Base-by-base conservation (phyloP, 2,329 filamentous ascomycete species). In the Curvularia lunata region DNA sequence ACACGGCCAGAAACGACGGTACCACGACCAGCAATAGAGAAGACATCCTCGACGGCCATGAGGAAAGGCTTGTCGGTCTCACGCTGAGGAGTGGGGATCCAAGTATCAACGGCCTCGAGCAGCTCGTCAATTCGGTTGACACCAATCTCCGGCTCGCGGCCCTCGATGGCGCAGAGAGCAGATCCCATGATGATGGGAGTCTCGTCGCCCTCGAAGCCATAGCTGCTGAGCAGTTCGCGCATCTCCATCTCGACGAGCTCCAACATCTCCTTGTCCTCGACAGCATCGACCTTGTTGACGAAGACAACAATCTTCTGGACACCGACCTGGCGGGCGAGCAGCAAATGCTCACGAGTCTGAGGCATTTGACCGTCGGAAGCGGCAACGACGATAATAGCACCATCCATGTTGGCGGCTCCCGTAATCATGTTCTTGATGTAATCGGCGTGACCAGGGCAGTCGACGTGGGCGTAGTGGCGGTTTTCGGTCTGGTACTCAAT, bases 351-450 rank as follows among this genome's bases (percentile, higher is more conserved):
- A 81, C 95, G 88, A 68, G 95, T 99, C 87, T 99, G 96, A 74
- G 95, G 95, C 95, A 99, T 99, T 84, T 99, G 96, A 78, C 95
- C 95, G 78, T 99, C 95, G 37, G 92, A 97, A 70, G 95, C 95
- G 71, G 96, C 96, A 72, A 99, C 96, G 68, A 99, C 95, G 74
- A 99, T 97, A 78, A 99, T 94, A 74, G 95, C 94, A 74, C 95
- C 95, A 74, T 99, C 95, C 95, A 99, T 99, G 85, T 92, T 96
- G 74, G 96, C 94, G 64, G 95, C 93, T 88, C 95, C 95, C 69
- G 95, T 99, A 80, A 99, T 99, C 95, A 99, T 99, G 89, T 99
- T 99, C 88, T 99, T 99, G 85, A 99, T 98, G 86, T 99, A 99
- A 92, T 99, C 95, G 82, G 95, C 95, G 89, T 99, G 95, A 82